Conservation (phyloP, 148 eudicot species). For the Spergularia marina region DNA sequence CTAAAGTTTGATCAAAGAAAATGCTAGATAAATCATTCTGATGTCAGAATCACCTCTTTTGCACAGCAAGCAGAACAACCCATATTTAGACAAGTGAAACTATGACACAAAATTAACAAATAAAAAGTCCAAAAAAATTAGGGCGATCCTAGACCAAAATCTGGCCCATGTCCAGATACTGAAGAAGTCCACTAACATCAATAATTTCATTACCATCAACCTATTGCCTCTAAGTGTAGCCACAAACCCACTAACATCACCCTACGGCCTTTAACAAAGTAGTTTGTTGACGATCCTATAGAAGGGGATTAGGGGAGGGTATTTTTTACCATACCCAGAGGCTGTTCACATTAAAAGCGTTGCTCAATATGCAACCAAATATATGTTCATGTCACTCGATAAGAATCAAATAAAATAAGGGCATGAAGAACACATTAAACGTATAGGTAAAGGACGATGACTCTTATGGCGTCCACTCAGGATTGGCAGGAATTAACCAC, state of each 20-base stretch:
- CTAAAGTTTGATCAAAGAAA: too few species aligned
- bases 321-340: neutral
- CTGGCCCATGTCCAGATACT: neutral
- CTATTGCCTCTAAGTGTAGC: neutral
- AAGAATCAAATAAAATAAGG: neutral
- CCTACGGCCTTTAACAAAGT: neutral
- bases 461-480: neutral
- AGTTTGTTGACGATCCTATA: too few species aligned
- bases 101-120: neutral
- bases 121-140: neutral
- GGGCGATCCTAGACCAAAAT: neutral
- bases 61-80: too few species aligned
- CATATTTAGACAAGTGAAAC: too few species aligned
- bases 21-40: too few species aligned
- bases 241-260: slow-evolving; percentile 2
- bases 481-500: neutral
- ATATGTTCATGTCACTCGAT: neutral
- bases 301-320: neutral
- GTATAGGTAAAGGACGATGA: neutral
- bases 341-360: neutral
- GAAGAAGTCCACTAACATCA: slow-evolving; percentile 4
- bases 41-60: too few species aligned
- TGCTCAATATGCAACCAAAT: neutral
- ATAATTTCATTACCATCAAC: neutral
- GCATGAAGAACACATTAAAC: neutral